A percentile compares a stretch with the other conserved stretches of the same genome.
Evolutionary conservation across 805 yeast species (phyloP).

Genomic region (Hanseniaspora occidentalis): DNA sequence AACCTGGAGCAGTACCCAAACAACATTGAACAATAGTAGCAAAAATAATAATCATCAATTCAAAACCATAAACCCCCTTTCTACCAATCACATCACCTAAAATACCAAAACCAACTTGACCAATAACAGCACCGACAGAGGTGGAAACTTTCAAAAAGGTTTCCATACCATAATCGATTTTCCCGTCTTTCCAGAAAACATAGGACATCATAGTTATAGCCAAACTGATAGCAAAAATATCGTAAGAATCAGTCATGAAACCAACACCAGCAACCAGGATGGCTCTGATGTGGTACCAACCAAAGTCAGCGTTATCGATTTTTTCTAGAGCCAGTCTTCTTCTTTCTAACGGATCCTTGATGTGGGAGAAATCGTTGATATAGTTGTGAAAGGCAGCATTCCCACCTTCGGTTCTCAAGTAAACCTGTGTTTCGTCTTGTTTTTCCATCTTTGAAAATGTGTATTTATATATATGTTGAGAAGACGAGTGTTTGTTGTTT

Average conservation of each 20-base stretch:
- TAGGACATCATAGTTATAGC: constrained; percentile 68
- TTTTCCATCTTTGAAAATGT: constrained; percentile 4
- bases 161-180: constrained; percentile 55
- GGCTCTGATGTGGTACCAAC: constrained; percentile 76
- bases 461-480: neutral
- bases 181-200: constrained; percentile 44
- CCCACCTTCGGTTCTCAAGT: constrained; percentile 49
- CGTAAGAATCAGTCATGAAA: constrained; percentile 86
- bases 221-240: constrained; percentile 80
- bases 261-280: constrained; percentile 87
- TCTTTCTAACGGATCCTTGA: constrained; percentile 78
- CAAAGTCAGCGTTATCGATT: constrained; percentile 66
- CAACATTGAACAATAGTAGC: constrained; percentile 72
- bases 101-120: constrained; percentile 77
- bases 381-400: constrained; percentile 79
- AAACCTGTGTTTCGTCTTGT: constrained; percentile 13
- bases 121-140: constrained; percentile 88
- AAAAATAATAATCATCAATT: constrained; percentile 69
- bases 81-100: constrained; percentile 76
- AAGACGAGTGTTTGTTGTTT: neutral
- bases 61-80: constrained; percentile 77
- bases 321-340: constrained; percentile 76
- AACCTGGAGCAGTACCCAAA: constrained; percentile 58
- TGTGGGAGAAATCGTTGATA: constrained; percentile 65
- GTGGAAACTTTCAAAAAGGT: constrained; percentile 80